These are phyloP conservation scores for Bipolaris victoriae DNA, from an alignment of 2,329 filamentous ascomycete genomes.

Conservation along the genomic window DNA sequence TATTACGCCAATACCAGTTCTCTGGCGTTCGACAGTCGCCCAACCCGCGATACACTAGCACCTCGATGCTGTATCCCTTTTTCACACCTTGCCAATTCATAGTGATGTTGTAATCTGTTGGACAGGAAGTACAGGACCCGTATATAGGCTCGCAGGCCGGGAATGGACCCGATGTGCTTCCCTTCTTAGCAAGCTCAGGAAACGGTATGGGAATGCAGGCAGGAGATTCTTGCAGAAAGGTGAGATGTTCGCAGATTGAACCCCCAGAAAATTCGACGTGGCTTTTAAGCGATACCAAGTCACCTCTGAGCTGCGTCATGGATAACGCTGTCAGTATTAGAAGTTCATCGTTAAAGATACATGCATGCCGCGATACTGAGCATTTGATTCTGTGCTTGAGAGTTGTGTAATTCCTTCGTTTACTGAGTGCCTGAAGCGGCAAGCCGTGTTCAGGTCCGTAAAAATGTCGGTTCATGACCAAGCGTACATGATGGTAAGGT, in stretches of 20 bases:
- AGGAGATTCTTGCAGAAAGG: neutral
- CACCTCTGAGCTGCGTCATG: slow-evolving; percentile 17
- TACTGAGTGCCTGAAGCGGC: slow-evolving; percentile 15
- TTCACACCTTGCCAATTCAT: slow-evolving; percentile 19
- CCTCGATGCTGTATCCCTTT: slow-evolving; percentile 20
- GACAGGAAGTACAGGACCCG: slow-evolving; percentile 26
- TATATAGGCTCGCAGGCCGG: slow-evolving; percentile 16
- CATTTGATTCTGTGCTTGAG: slow-evolving; percentile 1
- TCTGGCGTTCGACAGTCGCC: slow-evolving; percentile 29
- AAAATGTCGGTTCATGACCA: slow-evolving; percentile 29
- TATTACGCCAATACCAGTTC: slow-evolving; percentile 21
- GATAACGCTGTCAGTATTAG: slow-evolving; percentile 20
- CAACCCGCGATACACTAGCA: slow-evolving; percentile 20
- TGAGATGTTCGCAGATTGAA: slow-evolving; percentile 21
- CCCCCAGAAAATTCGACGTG: slow-evolving; percentile 10
- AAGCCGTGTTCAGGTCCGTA: slow-evolving; percentile 25
- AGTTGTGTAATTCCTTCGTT: neutral
- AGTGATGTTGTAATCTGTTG: slow-evolving; percentile 28
- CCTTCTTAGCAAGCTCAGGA: slow-evolving; percentile 21
- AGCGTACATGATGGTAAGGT: slow-evolving; percentile 23
- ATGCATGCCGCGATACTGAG: slow-evolving; percentile 15
- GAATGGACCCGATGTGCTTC: slow-evolving; percentile 12
- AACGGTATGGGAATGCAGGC: slow-evolving; percentile 13
- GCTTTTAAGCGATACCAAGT: slow-evolving; percentile 15
- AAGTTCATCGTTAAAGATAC: slow-evolving; percentile 27